Percentiles rank a stretch among this genome's conserved stretches.
Evolutionary conservation across 1,284 basidiomycete species (phyloP).

Genomic region (Heterobasidion annosum): DNA sequence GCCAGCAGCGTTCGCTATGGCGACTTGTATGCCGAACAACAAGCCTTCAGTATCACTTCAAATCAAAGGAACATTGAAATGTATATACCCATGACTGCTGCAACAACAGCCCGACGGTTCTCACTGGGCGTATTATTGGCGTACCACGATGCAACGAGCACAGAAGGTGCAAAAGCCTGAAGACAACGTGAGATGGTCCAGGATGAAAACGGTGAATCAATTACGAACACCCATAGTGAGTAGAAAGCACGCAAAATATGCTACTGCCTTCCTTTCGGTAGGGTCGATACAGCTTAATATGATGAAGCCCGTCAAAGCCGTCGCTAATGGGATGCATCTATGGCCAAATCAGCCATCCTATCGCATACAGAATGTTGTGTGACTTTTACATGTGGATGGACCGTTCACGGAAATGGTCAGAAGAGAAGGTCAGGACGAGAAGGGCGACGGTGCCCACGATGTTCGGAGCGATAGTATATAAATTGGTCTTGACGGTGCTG

Average conservation of each 20-base stretch:
- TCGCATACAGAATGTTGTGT: not conserved
- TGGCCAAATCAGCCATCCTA: not conserved
- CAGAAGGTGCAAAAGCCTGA: conserved; percentile 33
- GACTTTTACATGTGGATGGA: conserved; percentile 30
- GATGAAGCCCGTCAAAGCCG: conserved; percentile 40
- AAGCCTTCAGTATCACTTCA: not conserved
- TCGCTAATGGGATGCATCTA: conserved; percentile 30
- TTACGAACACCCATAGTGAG: conserved; percentile 28
- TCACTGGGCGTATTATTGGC: conserved; percentile 44
- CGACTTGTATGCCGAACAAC: conserved; percentile 21
- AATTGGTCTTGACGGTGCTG: conserved; percentile 37
- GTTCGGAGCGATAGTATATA: conserved; percentile 46
- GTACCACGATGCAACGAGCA: conserved; percentile 38
- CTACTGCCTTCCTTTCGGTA: conserved; percentile 25
- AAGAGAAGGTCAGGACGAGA: conserved; percentile 39
- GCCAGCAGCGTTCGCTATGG: conserved; percentile 40
- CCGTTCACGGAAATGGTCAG: conserved; percentile 36
- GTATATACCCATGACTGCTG: conserved; percentile 23
- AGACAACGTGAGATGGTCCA: not conserved
- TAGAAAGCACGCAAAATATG: conserved; percentile 43
- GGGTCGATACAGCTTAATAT: conserved; percentile 38
- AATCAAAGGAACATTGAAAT: not conserved
- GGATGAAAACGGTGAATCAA: not conserved
- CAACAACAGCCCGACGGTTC: conserved; percentile 37
- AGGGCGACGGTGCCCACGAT: conserved; percentile 38